phyloP scores from a whole-genome alignment of 352 stramenopile genomes.

The Phytophthora nicotianae region DNA sequence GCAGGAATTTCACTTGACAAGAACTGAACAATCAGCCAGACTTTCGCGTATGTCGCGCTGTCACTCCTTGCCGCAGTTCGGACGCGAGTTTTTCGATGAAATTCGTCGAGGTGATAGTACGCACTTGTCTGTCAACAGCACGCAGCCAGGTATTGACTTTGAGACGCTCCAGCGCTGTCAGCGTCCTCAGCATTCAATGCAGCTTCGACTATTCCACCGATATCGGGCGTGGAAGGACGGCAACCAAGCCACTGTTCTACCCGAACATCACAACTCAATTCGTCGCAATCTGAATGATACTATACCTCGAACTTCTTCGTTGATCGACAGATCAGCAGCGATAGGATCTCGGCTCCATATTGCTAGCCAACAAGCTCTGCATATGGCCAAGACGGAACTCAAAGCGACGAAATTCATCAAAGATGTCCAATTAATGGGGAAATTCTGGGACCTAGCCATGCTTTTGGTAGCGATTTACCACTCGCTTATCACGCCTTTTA shows the following conservation, averaged over 20 bases:
- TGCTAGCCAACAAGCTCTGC: slow-evolving; percentile 15
- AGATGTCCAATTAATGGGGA: slow-evolving; percentile 41
- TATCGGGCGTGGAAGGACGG: slow-evolving; percentile 43
- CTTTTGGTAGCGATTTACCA: slow-evolving; percentile 55
- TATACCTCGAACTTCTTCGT: slow-evolving; percentile 5
- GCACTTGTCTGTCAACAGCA: slow-evolving; percentile 1
- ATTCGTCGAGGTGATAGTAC: slow-evolving; percentile 12
- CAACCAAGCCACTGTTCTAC: slow-evolving; percentile 1
- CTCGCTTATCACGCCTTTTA: slow-evolving; percentile 50
- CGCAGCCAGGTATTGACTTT: slow-evolving; percentile 45
- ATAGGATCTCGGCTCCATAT: slow-evolving; percentile 11
- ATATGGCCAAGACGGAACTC: slow-evolving; percentile 14
- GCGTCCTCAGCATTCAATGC: slow-evolving; percentile 45
- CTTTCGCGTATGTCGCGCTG: slow-evolving; percentile 46
- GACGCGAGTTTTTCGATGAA: slow-evolving; percentile 43
- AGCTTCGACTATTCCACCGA: slow-evolving; percentile 51
- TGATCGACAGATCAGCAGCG: neutral
- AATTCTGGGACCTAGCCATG: slow-evolving; percentile 57
- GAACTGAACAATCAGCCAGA: slow-evolving; percentile 13
- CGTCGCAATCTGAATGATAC: slow-evolving; percentile 9
- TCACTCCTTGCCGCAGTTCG: slow-evolving; percentile 56
- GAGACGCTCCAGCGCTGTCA: slow-evolving; percentile 62
- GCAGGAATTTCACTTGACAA: neutral
- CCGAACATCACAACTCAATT: slow-evolving; percentile 1
- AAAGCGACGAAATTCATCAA: slow-evolving; percentile 46